phyloP scores from a whole-genome alignment of 306 rosid genomes.

The Cyamopsis tetragonoloba region DNA sequence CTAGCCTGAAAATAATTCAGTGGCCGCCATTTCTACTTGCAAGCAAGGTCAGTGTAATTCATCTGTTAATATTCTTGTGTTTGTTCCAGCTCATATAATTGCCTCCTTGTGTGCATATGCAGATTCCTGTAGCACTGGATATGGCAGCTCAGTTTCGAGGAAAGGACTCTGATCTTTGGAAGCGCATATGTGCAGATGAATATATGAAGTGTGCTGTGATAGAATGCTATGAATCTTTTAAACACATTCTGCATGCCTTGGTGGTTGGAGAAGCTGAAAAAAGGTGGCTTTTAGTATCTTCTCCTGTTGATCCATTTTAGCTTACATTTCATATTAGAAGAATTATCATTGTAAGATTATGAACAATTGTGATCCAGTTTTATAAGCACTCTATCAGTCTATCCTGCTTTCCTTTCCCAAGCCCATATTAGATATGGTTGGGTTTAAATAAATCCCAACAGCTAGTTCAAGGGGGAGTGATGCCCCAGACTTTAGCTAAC shows the following conservation, averaged over 20 bases:
- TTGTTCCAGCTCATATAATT: slow-evolving; percentile 30
- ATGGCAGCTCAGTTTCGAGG: slow-evolving; percentile 92
- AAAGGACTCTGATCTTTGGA: slow-evolving; percentile 90
- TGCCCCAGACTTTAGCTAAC: too few species aligned
- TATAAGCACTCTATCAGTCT: neutral
- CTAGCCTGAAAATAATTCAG: slow-evolving; percentile 79
- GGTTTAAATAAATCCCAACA: too few species aligned
- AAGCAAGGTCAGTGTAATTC: slow-evolving; percentile 67
- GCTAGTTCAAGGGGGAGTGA: too few species aligned
- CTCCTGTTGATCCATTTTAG: slow-evolving; percentile 9
- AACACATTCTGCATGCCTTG: slow-evolving; percentile 54
- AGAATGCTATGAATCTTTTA: slow-evolving; percentile 86
- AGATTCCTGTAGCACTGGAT: slow-evolving; percentile 92
- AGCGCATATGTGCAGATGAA: slow-evolving; percentile 85
- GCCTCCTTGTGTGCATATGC: slow-evolving; percentile 34
- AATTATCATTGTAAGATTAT: neutral
- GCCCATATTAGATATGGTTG: too few species aligned
- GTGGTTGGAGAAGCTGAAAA: slow-evolving; percentile 87
- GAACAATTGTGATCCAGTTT: neutral
- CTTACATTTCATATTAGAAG: slow-evolving; percentile 15
- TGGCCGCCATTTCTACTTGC: slow-evolving; percentile 99
- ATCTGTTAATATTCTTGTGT: slow-evolving; percentile 10
- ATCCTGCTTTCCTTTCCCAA: slow-evolving; percentile 5
- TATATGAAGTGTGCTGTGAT: slow-evolving; percentile 93
- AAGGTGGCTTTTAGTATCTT: slow-evolving; percentile 50